Evolutionary conservation across 768 basidiomycete genomes (phyloP), one percentile per base, ranked within the genome.

Genomic region (Lyophyllum shimeji): DNA sequence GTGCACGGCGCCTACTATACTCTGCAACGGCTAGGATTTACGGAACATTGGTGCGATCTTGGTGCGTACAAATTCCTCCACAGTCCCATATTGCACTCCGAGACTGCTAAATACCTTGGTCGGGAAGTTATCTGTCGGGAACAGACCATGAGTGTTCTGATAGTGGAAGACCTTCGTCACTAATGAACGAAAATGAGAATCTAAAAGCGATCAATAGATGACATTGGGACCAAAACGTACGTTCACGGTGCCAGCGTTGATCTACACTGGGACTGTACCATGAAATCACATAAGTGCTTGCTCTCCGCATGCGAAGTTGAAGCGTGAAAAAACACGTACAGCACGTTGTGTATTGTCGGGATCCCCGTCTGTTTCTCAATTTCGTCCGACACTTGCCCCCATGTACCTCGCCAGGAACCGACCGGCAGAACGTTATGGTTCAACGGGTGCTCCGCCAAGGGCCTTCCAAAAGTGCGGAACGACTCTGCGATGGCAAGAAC

Each of bases 401-500:
- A 60, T 42, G 51, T 60, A 20, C 60, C 57, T 6, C 60, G 53
- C 60, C 57, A 61, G 15, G 60, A 61, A 44, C 46, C 59, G 24
- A 52, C 29, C 23, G 60, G 53, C 34, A 58, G 60, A 15, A 58
- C 44, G 17, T 50, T 61, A 46, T 57, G 59, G 11, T 56, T 53
- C 43, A 39, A 21, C 0, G 51, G 42, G 47, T 57, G 55, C 15
- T 50, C 24, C 1, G 13, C 33, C 17, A 52, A 27, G 13, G 55
- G 51, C 17, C 53, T 47, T 9, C 29, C 47, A 21, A 45, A 56
- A 8, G 21, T 24, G 2, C 51, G 50, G 51, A 60, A 60, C 7
- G 59, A 56, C 47, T 56, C 55, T 21, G 50, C 21, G 15, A 60
- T 49, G 2, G 51, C 37, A 17, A 60, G 48, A 6, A 21, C 39